Evolutionary conservation across 257 asterid genomes (phyloP).

Genomic region (Solanum virginianum): DNA sequence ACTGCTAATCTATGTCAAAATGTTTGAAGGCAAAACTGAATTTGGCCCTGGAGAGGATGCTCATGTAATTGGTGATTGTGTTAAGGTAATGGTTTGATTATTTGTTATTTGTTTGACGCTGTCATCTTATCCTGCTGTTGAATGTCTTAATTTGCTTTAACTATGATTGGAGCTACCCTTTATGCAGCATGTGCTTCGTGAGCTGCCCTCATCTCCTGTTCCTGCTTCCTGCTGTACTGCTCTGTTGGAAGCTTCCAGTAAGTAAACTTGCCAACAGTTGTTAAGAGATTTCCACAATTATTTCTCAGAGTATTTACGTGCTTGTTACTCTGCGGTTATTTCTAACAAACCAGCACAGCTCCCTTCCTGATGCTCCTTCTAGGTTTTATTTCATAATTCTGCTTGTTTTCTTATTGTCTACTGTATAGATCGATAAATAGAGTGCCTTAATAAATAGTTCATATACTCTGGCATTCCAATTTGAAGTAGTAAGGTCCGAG

Average conservation of each 20-base stretch:
- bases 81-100: constrained; percentile 44
- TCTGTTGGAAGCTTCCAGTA: constrained; percentile 80
- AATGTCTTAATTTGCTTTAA: neutral
- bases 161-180: constrained; percentile 3
- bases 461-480: neutral
- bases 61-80: constrained; percentile 85
- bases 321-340: neutral
- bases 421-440: neutral
- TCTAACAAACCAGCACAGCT: neutral
- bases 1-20: neutral
- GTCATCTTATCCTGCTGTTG: neutral
- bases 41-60: constrained; percentile 79
- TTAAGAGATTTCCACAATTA: neutral
- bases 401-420: neutral
- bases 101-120: neutral
- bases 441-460: neutral
- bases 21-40: constrained; percentile 51
- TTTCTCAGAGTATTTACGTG: neutral
- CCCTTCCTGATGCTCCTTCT: neutral
- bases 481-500: neutral
- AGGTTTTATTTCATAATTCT: neutral
- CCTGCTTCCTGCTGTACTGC: constrained; percentile 97
- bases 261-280: constrained; percentile 9
- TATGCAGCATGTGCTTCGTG: constrained; percentile 89
- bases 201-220: constrained; percentile 95